Evolutionary conservation across 345 rosid species (phyloP).

Genomic region (Brassica incana): DNA sequence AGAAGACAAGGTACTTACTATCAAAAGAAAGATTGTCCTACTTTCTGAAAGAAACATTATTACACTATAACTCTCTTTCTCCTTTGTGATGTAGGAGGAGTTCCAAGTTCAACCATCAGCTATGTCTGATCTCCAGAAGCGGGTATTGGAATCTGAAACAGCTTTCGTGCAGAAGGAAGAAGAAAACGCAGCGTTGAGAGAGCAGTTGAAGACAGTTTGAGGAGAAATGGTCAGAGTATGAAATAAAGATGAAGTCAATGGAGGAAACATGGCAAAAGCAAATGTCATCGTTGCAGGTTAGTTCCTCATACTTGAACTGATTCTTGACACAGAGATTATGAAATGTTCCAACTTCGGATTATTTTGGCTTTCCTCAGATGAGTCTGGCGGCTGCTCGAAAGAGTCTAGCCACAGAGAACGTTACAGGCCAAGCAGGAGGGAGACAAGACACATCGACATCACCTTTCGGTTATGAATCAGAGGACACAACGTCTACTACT

Average conservation of each 20-base stretch:
- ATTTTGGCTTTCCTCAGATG: constrained; percentile 45
- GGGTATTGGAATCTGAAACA: constrained; percentile 70
- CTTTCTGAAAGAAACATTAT: neutral
- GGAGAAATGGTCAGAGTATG: constrained; percentile 75
- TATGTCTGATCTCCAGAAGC: constrained; percentile 68
- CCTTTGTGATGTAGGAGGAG: constrained; percentile 58
- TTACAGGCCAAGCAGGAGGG: constrained; percentile 46
- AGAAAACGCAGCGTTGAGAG: constrained; percentile 73
- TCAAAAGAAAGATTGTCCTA: constrained; percentile 7
- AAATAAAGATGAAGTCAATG: constrained; percentile 86
- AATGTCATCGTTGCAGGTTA: constrained; percentile 82
- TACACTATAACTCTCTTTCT: constrained; percentile 1
- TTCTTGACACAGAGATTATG: neutral
- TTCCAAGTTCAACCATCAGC: constrained; percentile 52
- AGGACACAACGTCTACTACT: constrained; percentile 58
- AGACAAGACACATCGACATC: constrained; percentile 55
- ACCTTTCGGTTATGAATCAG: constrained; percentile 64
- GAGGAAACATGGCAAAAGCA: constrained; percentile 97
- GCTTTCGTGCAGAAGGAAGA: constrained; percentile 70
- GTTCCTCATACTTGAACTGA: neutral
- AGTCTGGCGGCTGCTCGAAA: constrained; percentile 79
- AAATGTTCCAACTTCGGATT: constrained; percentile 5
- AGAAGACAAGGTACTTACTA: constrained; percentile 63
- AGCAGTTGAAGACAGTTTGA: constrained; percentile 72
- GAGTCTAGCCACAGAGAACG: constrained; percentile 62